phyloP scores from a whole-genome alignment of 2,329 filamentous ascomycete species.

The Xylaria sp. region DNA sequence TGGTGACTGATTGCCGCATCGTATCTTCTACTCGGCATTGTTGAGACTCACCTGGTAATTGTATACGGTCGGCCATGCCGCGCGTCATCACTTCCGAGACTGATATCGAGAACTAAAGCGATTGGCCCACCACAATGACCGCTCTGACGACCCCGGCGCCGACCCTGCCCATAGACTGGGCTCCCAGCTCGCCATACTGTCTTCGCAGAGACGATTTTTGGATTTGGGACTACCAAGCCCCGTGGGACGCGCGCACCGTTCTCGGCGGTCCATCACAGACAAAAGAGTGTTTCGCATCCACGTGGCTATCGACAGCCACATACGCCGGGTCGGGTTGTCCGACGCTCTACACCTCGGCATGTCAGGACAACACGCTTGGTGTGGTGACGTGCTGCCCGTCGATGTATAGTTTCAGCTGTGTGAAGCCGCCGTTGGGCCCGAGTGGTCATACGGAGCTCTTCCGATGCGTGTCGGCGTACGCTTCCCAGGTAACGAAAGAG shows the following conservation, averaged over 20 bases:
- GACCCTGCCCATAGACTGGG: conserved; percentile 13
- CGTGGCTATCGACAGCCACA: conserved; percentile 16
- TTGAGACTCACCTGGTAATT: not conserved
- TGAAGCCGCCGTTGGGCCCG: not conserved
- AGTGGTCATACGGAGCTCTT: conserved; percentile 14
- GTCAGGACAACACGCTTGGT: conserved; percentile 7
- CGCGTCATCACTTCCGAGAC: not conserved
- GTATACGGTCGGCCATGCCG: not conserved
- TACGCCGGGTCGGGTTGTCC: conserved; percentile 23
- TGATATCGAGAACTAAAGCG: not conserved
- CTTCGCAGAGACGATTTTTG: conserved; percentile 15
- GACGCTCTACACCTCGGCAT: conserved; percentile 23
- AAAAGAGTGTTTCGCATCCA: conserved; percentile 21
- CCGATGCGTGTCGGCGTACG: conserved; percentile 18
- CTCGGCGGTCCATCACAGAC: conserved; percentile 26
- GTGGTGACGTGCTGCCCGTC: conserved; percentile 26
- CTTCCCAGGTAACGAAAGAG: not conserved
- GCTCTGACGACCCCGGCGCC: conserved; percentile 13
- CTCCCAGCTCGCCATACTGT: conserved; percentile 16
- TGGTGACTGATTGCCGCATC: not conserved
- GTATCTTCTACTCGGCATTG: not conserved
- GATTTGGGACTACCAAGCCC: conserved; percentile 20
- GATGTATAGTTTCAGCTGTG: conserved; percentile 16
- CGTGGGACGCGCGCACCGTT: conserved; percentile 19
- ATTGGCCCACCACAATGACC: not conserved